Evolutionary conservation across 176 grass and related monocot species (phyloP), one percentile per base, ranked within the genome.

Genomic region (Avena eriantha): DNA sequence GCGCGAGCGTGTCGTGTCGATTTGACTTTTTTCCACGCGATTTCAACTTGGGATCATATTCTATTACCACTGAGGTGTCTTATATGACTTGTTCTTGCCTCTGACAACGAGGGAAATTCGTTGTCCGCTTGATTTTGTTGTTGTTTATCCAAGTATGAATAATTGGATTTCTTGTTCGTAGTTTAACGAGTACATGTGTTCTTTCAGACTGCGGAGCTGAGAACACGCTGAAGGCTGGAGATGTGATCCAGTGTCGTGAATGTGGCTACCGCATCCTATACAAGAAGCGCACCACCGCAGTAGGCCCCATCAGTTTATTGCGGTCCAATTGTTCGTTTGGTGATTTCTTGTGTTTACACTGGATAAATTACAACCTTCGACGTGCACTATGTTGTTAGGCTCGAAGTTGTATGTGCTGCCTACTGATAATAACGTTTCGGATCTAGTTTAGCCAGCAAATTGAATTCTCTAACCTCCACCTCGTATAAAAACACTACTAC

Each of bases 181-280:
- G 34, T 83, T 67, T 85, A 11, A 46, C 1, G 24, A 35, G 11
- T 18, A 4, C 4, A 1, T 46, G 8, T 26, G 10, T 39, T 47
- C 0, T 35, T 74, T 55, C 36, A 90, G 89, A 90, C 46, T 83
- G 89, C 0, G 89, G 89, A 83, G 58, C 84, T 18, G 74, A 90
- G 84, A 90, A 87, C 84, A 90, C 89, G 0, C 80, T 87, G n/a
- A 87, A 90, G 84, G 49, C 89, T 0, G 84, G 80, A 79, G 84
- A 90, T 71, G 84, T 87, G 18, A 90, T 90, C 84, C 84, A 83
- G 89, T 90, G 84, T 35, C 80, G 89, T 56, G 89, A 90, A 53
- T 90, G 84, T 7, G 89, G 89, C 35, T 90, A 90, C 65, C 89
- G 89, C 84, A 90, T 90, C 84, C 74, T 90, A 47, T 90, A 90